Conservation (phyloP, 2,329 filamentous ascomycete genomes). For the Talaromyces sp. region DNA sequence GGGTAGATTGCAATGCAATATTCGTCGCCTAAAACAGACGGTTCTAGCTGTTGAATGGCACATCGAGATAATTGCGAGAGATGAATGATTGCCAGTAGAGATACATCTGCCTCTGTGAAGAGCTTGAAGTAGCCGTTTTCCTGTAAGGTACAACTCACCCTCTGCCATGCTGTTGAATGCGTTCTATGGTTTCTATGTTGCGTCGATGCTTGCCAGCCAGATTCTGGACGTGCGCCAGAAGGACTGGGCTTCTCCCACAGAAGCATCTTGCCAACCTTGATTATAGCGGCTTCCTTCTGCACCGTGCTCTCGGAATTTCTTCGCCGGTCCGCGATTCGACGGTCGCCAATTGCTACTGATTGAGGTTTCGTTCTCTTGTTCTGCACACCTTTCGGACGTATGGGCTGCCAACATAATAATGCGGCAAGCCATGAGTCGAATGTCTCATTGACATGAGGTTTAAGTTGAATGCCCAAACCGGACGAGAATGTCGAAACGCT, state of each 20-base stretch:
- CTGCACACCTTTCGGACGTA: conserved; percentile 49
- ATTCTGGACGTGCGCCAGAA: conserved; percentile 35
- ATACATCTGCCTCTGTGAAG: conserved; percentile 78
- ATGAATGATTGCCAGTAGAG: conserved; percentile 77
- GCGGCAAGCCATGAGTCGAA: conserved; percentile 53
- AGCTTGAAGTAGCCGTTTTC: conserved; percentile 94
- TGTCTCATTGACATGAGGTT: conserved; percentile 49
- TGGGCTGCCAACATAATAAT: conserved; percentile 52
- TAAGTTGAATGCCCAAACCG: conserved; percentile 46
- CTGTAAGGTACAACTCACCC: conserved; percentile 86
- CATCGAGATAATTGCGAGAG: conserved; percentile 84
- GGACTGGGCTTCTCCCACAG: conserved; percentile 77
- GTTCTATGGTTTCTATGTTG: conserved; percentile 54
- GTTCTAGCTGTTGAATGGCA: conserved; percentile 84
- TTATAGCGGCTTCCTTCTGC: conserved; percentile 74
- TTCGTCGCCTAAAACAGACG: conserved; percentile 85
- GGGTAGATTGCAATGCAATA: conserved; percentile 95
- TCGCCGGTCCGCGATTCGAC: conserved; percentile 42
- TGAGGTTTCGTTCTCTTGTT: conserved; percentile 52
- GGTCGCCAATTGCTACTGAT: conserved; percentile 43
- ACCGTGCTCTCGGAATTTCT: conserved; percentile 48
- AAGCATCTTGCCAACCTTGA: conserved; percentile 89
- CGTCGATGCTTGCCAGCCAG: conserved; percentile 47
- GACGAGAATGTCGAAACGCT: conserved; percentile 49
- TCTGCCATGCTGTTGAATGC: conserved; percentile 69